Percentiles rank a stretch among this genome's conserved stretches.
Conservation (phyloP, 345 rosid species). For the Kernera saxatilis region DNA sequence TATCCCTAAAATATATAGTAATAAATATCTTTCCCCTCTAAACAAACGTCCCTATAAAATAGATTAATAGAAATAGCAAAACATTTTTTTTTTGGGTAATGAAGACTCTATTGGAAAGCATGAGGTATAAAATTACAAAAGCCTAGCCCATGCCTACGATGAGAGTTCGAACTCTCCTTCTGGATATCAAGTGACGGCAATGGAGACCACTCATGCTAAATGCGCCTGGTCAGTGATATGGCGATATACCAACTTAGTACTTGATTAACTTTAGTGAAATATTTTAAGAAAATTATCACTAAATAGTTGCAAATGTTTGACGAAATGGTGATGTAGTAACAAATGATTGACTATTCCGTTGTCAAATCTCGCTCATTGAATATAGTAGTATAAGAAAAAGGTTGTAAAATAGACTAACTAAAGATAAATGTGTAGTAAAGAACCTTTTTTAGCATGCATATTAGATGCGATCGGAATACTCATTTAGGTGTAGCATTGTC, state of each 20-base stretch:
- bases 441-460: conserved; percentile 25
- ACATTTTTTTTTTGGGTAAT: no score
- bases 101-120: neutral
- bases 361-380: neutral
- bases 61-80: neutral
- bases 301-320: neutral
- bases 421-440: conserved; percentile 1
- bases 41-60: neutral
- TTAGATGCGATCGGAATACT: conserved; percentile 18
- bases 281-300: neutral
- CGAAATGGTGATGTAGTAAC: neutral
- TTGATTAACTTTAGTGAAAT: neutral
- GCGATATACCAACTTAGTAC: neutral
- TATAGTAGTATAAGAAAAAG: neutral
- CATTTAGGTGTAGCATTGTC: neutral
- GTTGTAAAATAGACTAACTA: neutral
- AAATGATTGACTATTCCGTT: neutral
- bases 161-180: neutral
- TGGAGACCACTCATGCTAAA: neutral
- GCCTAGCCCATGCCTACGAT: neutral
- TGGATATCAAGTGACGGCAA: neutral
- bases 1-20: neutral
- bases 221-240: neutral
- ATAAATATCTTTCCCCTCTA: neutral
- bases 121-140: neutral